Percentiles rank a stretch among this genome's conserved stretches.
These are phyloP conservation scores for Kwoniella bestiolae DNA, from an alignment of 768 basidiomycete genomes.

Conservation along the genomic window DNA sequence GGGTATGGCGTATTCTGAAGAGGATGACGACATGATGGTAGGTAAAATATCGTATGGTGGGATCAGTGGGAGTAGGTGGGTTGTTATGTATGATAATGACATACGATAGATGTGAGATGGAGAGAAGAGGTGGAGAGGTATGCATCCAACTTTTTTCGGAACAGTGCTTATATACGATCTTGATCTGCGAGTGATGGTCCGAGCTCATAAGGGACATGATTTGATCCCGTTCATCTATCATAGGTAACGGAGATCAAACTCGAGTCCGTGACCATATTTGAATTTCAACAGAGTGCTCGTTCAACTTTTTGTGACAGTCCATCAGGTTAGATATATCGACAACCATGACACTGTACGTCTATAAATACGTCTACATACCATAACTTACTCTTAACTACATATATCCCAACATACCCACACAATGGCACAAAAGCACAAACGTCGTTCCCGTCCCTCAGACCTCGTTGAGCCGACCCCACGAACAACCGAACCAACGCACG, in stretches of 20 bases:
- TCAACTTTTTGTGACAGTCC: too few relatives aligned
- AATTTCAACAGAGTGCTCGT: too few relatives aligned
- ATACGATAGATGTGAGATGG: background rate
- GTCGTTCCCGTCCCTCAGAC: slow-evolving; percentile 17
- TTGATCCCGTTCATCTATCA: too few relatives aligned
- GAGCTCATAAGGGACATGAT: too few relatives aligned
- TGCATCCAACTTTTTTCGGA: background rate
- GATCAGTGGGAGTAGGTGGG: slow-evolving; percentile 6
- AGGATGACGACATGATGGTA: background rate
- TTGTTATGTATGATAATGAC: background rate
- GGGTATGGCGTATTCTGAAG: slow-evolving; percentile 9
- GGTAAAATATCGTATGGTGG: slow-evolving; percentile 20
- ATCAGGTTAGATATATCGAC: background rate
- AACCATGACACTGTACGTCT: too few relatives aligned
- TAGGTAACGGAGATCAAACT: too few relatives aligned
- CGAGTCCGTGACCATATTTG: too few relatives aligned
- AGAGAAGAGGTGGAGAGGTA: background rate
- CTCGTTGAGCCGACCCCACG: background rate
- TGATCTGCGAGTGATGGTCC: background rate
- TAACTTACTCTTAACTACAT: background rate
- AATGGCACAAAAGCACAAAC: slow-evolving; percentile 24
- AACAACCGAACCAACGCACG: slow-evolving; percentile 9
- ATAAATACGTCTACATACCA: too few relatives aligned
- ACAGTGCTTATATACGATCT: too few relatives aligned
- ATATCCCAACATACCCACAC: background rate